A percentile compares a stretch with the other conserved stretches of the same genome.
Conservation (phyloP, 345 rosid genomes). For the Citrus reticulata region DNA sequence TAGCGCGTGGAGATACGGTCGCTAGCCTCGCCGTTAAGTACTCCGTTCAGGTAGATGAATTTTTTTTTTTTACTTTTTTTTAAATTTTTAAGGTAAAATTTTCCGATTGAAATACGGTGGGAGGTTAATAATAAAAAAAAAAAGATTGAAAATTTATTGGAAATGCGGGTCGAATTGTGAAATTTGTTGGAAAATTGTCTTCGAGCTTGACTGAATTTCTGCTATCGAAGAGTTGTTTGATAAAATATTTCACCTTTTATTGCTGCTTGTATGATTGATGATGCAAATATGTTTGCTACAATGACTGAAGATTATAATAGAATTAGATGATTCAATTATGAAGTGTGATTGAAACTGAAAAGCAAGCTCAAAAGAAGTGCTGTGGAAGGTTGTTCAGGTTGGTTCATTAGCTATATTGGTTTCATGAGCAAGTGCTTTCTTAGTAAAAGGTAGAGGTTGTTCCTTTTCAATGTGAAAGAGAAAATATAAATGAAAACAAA, state of each 20-base stretch:
- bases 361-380: not conserved
- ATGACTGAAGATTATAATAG: not conserved
- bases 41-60: slow-evolving; percentile 66
- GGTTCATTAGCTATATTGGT: not conserved
- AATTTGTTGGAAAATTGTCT: not conserved
- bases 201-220: not conserved
- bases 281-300: not conserved
- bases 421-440: not conserved
- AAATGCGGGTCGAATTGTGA: not conserved
- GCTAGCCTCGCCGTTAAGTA: slow-evolving; percentile 84
- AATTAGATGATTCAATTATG: not conserved
- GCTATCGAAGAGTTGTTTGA: not conserved
- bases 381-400: not conserved
- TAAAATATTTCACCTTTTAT: not conserved
- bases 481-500: not conserved
- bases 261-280: not conserved
- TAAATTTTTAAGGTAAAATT: not conserved
- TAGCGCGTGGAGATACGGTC: slow-evolving; percentile 59
- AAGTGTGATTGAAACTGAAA: not conserved
- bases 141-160: not conserved
- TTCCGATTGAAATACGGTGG: not conserved
- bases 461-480: not conserved
- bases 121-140: too few species aligned
- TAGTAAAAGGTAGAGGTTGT: not conserved
- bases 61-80: not conserved